Evolutionary conservation across 345 rosid species (phyloP), one percentile per base, ranked within the genome.

Genomic region (Eucalyptus sp.): DNA sequence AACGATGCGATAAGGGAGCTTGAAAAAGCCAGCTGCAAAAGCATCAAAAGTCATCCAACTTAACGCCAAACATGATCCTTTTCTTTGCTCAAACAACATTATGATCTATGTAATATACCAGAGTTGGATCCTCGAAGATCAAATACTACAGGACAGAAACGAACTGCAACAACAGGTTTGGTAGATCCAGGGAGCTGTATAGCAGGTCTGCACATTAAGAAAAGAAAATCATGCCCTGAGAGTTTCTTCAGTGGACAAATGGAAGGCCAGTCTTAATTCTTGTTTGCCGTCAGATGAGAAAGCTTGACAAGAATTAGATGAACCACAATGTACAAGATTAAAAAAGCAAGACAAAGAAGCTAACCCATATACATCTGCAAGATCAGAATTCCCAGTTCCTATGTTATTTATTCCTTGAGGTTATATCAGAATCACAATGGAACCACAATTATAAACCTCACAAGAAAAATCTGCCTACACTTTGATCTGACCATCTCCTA

Each of bases 161-260:
- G 96, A 94, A 97, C 97, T 44, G 95, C 99, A 60, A 97, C 94
- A 85, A 98, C 94, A n/a, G 99, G 99, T 92, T 98, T 98, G 93
- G 90, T 93, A 88, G 95, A 97, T 94, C 98, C 91, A n/a, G 99
- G 99, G 51, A 97, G 98, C 93, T 93, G 94, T 90, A 97, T 56
- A 58, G 98, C 96, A 90, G 99, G 99, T 91, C 99, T 98, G 92
- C 62, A 90, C 31, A 87, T 58, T 58, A 80, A 80, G 88, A 86
- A 79, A 88, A 48, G 41, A 43, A 49, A 89, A 41, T 76, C 48
- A 41, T 20, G 84, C 48, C 84, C 48, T 11, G 48, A 76, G 48
- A 76, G 48, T 76, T 37, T 76, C 84, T 76, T 41, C 4, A 13
- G 84, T 76, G 29, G 29, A 76, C 84, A 41, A 20, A 76, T 76